Evolutionary conservation across 2,329 filamentous ascomycete genomes (phyloP).

Genomic region (Penicillium italicum): DNA sequence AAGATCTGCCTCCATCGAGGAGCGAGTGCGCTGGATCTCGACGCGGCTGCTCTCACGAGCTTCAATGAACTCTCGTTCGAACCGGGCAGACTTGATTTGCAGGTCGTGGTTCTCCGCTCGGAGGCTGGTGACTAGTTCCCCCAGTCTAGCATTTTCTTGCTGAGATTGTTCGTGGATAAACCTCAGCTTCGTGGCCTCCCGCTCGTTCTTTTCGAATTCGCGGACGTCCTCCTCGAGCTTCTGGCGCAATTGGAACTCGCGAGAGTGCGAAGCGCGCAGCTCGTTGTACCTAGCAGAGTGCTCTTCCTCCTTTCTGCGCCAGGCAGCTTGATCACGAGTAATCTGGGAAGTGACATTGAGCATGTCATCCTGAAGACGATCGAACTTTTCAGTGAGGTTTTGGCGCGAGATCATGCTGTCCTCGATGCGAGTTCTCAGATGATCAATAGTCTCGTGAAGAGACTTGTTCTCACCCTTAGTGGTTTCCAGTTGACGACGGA

Average conservation of each 20-base stretch:
- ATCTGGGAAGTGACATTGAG: constrained; percentile 72
- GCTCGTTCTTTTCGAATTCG: constrained; percentile 66
- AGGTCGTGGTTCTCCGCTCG: constrained; percentile 62
- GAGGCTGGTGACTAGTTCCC: constrained; percentile 51
- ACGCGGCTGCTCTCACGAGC: constrained; percentile 73
- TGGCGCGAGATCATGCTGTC: constrained; percentile 83
- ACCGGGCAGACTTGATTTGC: constrained; percentile 64
- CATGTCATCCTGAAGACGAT: constrained; percentile 85
- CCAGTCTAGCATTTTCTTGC: constrained; percentile 61
- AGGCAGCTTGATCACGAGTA: constrained; percentile 74
- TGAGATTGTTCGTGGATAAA: constrained; percentile 68
- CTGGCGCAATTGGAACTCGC: constrained; percentile 62
- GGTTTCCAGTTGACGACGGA: constrained; percentile 51
- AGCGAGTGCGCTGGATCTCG: constrained; percentile 76
- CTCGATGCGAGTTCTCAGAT: constrained; percentile 72
- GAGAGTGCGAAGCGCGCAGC: constrained; percentile 58
- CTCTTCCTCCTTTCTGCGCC: constrained; percentile 65
- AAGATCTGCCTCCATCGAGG: constrained; percentile 74
- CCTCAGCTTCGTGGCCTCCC: constrained; percentile 72
- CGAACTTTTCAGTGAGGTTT: constrained; percentile 77
- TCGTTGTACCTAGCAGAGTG: constrained; percentile 53
- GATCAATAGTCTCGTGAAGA: constrained; percentile 68
- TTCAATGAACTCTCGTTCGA: constrained; percentile 79
- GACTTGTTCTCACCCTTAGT: constrained; percentile 64
- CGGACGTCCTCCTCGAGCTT: constrained; percentile 59